phyloP scores from a whole-genome alignment of 768 basidiomycete genomes.

The Serpula lacrymans region DNA sequence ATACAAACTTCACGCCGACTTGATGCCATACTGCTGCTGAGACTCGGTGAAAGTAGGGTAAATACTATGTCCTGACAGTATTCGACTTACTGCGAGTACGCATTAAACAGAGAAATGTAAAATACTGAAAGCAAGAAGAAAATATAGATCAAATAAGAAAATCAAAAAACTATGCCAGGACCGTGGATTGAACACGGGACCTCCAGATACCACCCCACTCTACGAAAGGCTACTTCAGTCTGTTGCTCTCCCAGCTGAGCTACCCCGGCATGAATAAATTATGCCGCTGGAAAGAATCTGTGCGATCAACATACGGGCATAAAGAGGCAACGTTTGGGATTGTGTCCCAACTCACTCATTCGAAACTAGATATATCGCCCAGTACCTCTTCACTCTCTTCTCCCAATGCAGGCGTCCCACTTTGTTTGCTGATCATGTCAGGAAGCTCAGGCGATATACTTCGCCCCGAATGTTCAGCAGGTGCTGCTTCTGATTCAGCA shows the following conservation, averaged over 20 bases:
- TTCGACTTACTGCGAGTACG: too few relatives aligned
- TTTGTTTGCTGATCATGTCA: slow-evolving; percentile 8
- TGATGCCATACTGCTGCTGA: too few relatives aligned
- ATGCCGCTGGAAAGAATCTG: neutral
- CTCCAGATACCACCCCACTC: slow-evolving; percentile 36
- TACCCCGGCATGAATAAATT: slow-evolving; percentile 43
- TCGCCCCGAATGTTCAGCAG: neutral
- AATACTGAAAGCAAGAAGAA: too few relatives aligned
- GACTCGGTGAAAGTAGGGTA: too few relatives aligned
- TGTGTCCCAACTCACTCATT: neutral
- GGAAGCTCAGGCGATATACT: slow-evolving; percentile 1
- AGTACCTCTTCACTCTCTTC: slow-evolving; percentile 24
- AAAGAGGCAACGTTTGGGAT: neutral
- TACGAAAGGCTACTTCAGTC: slow-evolving; percentile 69
- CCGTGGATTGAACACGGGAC: slow-evolving; percentile 58
- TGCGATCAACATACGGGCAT: neutral
- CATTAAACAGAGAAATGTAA: too few relatives aligned
- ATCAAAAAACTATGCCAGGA: slow-evolving; percentile 38
- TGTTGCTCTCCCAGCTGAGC: slow-evolving; percentile 76
- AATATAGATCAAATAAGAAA: too few relatives aligned
- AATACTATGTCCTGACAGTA: too few relatives aligned
- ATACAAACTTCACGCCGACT: too few relatives aligned
- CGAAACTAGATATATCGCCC: slow-evolving; percentile 25
- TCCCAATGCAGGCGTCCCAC: slow-evolving; percentile 34
- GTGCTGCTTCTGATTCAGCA: slow-evolving; percentile 18